Conservation (phyloP, 2,329 filamentous ascomycete species). For the Arthrobotrys sphaeroides region DNA sequence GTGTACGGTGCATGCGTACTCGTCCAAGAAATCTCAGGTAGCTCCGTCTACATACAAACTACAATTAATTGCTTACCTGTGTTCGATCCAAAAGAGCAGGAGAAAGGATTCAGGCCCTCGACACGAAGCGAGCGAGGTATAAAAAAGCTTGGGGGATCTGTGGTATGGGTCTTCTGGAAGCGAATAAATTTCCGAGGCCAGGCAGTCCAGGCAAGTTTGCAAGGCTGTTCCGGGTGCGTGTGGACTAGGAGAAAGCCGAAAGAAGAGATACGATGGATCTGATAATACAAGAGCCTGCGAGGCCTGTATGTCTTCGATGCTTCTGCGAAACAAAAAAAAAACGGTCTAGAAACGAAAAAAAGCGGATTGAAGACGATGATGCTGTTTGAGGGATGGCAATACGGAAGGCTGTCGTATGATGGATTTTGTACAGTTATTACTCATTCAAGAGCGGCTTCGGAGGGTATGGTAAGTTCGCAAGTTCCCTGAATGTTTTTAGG, state of each 20-base stretch:
- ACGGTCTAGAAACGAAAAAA: slow-evolving; percentile 12
- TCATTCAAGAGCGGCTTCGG: slow-evolving; percentile 15
- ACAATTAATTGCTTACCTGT: background rate
- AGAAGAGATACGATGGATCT: slow-evolving; percentile 38
- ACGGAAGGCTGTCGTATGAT: slow-evolving; percentile 20
- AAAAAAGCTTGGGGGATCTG: slow-evolving; percentile 8
- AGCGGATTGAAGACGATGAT: background rate
- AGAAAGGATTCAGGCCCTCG: slow-evolving; percentile 40
- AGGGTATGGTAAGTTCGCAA: background rate
- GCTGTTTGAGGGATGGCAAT: background rate
- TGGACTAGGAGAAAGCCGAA: slow-evolving; percentile 9
- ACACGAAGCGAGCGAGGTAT: slow-evolving; percentile 27
- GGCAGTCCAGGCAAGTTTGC: slow-evolving; percentile 39
- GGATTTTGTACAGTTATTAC: slow-evolving; percentile 21
- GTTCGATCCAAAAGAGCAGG: slow-evolving; percentile 18
- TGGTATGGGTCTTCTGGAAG: slow-evolving; percentile 41
- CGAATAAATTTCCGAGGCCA: slow-evolving; percentile 43
- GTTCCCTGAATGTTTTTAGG: background rate
- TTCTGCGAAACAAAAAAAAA: too few species aligned
- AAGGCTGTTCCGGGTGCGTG: slow-evolving; percentile 15
- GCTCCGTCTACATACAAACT: slow-evolving; percentile 11
- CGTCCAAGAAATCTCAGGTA: background rate
- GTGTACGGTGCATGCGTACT: background rate
- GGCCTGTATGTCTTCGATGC: slow-evolving; percentile 4
- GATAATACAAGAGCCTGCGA: slow-evolving; percentile 35